Evolutionary conservation across 1,139 yeast species (phyloP), one percentile per base, ranked within the genome.

Genomic region (Saccharomyces hybrid): DNA sequence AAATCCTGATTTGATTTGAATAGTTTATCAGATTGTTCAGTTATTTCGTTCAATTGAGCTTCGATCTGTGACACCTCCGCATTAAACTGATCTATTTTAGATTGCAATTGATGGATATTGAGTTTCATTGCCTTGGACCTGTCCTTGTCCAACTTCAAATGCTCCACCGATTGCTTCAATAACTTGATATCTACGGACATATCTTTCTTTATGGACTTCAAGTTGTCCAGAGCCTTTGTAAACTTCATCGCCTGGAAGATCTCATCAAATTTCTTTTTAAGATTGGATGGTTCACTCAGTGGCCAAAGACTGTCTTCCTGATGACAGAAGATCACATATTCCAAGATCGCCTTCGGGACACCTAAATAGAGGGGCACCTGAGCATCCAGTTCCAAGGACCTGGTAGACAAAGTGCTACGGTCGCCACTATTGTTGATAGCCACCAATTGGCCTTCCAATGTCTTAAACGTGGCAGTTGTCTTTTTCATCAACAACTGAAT

Each of bases 231-330:
- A 1, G 95, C 97, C 67, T 88, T 91, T 1, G 97, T 90, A 64
- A 87, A 95, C 69, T 89, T 90, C 61, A 90, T 81, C 0, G 98
- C 97, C 69, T 95, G 98, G 64, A 95, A 95, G 5, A 95, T 93
- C 68, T 93, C 99, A 70, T 95, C 99, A 65, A 95, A 95, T 57
- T 93, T 79, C 71, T 91, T 91, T 72, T 95, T 95, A 66, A 95
- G 77, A 12, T 80, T 80, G 6, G 96, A 78, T 0, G 99, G 96
- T 70, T 95, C 99, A 61, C 93, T 83, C 55, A 95, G 75, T 1
- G 99, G 99, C 99, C 99, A 95, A 46, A 89, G 73, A 65, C 95
- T 86, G 58, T 95, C 99, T 66, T 95, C 99, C 70, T 95, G 99
- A 67, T 95, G 99, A 66, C 99, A 93, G 70, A 95, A 95, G 2